phyloP scores from a whole-genome alignment of 2,329 filamentous ascomycete genomes.

The Mycocentrospora acerina region DNA sequence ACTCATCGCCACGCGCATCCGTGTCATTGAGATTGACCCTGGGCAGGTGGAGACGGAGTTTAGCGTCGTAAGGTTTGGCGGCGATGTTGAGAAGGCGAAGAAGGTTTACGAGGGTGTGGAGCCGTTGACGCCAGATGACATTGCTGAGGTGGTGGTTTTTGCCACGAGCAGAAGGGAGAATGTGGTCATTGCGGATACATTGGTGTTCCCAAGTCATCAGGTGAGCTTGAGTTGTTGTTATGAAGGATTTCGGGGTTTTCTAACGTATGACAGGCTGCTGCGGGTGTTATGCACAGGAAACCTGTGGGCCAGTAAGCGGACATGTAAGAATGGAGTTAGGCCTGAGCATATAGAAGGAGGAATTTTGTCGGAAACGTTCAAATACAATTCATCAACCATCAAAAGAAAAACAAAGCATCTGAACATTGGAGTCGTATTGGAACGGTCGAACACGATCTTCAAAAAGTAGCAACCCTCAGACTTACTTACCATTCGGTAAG shows the following conservation, averaged over 20 bases:
- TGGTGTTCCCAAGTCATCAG: constrained; percentile 89
- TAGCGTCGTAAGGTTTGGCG: constrained; percentile 82
- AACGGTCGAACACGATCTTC: too few relatives aligned
- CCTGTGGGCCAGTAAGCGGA: constrained; percentile 16
- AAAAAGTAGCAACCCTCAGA: too few relatives aligned
- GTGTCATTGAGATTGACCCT: constrained; percentile 86
- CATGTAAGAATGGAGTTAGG: neutral
- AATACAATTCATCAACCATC: too few relatives aligned
- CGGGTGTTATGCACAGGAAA: constrained; percentile 41
- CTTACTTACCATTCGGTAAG: too few relatives aligned
- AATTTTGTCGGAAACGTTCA: too few relatives aligned
- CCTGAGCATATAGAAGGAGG: constrained; percentile 1
- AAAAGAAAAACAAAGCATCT: neutral
- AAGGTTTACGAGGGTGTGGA: constrained; percentile 75
- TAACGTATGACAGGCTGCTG: constrained; percentile 34
- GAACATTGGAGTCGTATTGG: too few relatives aligned
- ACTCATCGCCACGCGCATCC: constrained; percentile 75
- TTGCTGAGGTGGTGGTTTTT: constrained; percentile 89
- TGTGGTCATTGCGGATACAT: constrained; percentile 82
- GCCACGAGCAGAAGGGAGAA: constrained; percentile 82
- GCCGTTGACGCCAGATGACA: constrained; percentile 84
- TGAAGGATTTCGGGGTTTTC: neutral
- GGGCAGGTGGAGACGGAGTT: constrained; percentile 96
- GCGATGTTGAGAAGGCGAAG: constrained; percentile 86
- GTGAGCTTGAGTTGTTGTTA: constrained; percentile 52